Evolutionary conservation across 352 stramenopile genomes (phyloP).

Genomic region (Phytophthora macrochlamydospora): DNA sequence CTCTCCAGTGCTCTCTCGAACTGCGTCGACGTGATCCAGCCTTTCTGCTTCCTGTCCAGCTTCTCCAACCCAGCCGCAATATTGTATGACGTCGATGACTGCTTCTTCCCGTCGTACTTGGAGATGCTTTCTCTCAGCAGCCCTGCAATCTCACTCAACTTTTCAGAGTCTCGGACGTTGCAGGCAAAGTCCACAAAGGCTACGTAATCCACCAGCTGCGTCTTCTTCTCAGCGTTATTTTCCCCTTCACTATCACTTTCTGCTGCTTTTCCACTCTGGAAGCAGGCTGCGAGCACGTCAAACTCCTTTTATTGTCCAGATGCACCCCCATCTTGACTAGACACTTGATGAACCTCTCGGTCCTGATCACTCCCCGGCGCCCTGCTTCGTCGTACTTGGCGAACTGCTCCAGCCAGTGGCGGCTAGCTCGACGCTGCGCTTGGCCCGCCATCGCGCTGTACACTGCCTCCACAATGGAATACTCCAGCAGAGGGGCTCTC

Average conservation of each 20-base stretch:
- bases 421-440: slow-evolving; percentile 41
- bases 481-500: slow-evolving; percentile 54
- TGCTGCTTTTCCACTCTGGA: slow-evolving; percentile 9
- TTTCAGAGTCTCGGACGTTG: slow-evolving; percentile 69
- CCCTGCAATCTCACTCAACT: slow-evolving; percentile 54
- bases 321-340: slow-evolving; percentile 58
- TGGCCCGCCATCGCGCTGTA: slow-evolving; percentile 56
- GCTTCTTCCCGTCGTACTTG: slow-evolving; percentile 61
- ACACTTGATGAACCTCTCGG: slow-evolving; percentile 61
- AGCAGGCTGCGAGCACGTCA: slow-evolving; percentile 48
- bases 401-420: slow-evolving; percentile 55
- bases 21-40: slow-evolving; percentile 54
- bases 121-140: slow-evolving; percentile 51
- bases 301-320: slow-evolving; percentile 45
- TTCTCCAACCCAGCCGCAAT: slow-evolving; percentile 48
- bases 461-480: slow-evolving; percentile 47
- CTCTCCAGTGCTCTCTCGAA: slow-evolving; percentile 35
- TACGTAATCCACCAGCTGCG: slow-evolving; percentile 51
- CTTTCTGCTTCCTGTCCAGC: slow-evolving; percentile 60
- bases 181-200: slow-evolving; percentile 72
- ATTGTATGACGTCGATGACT: slow-evolving; percentile 48
- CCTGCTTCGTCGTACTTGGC: slow-evolving; percentile 50
- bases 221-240: slow-evolving; percentile 19
- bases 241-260: slow-evolving; percentile 7
- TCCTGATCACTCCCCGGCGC: slow-evolving; percentile 36